Percentiles rank a stretch among this genome's conserved stretches.
These are phyloP conservation scores for Zizania latifolia DNA, from an alignment of 176 grass and related monocot species.

Conservation along the genomic window DNA sequence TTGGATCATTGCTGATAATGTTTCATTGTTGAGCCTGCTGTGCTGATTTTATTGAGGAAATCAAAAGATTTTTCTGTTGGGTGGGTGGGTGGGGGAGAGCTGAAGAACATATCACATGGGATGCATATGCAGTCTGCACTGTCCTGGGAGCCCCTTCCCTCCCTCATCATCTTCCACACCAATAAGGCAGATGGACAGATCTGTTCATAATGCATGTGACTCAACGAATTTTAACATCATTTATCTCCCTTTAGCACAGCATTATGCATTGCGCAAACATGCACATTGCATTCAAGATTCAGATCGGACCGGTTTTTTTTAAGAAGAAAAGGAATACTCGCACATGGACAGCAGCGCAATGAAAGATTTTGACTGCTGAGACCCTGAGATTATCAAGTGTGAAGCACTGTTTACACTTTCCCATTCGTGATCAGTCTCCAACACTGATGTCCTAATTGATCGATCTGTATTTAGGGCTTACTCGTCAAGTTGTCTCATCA, in stretches of 20 bases:
- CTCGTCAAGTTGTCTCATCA: background rate
- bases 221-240: conserved; percentile 44
- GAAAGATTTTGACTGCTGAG: too few species aligned
- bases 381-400: too few species aligned
- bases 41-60: conserved; percentile 22
- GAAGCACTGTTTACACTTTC: background rate
- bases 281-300: conserved; percentile 26
- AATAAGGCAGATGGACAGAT: conserved; percentile 31
- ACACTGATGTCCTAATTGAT: background rate
- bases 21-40: conserved; percentile 4
- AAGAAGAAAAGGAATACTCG: background rate
- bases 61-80: conserved; percentile 28
- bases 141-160: conserved; percentile 33
- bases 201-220: conserved; percentile 48
- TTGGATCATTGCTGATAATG: conserved; percentile 26
- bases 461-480: background rate
- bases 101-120: conserved; percentile 61
- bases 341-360: conserved; percentile 19
- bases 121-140: conserved; percentile 23
- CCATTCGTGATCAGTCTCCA: background rate
- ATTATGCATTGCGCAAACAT: conserved; percentile 11
- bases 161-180: conserved; percentile 28
- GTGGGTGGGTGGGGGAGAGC: conserved; percentile 41
- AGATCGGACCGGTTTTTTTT: conserved; percentile 8
- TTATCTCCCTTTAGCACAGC: conserved; percentile 24